Percentiles rank a stretch among this genome's conserved stretches.
Evolutionary conservation across 2,329 filamentous ascomycete genomes (phyloP).

Genomic region (Cordyceps fumosorosea): DNA sequence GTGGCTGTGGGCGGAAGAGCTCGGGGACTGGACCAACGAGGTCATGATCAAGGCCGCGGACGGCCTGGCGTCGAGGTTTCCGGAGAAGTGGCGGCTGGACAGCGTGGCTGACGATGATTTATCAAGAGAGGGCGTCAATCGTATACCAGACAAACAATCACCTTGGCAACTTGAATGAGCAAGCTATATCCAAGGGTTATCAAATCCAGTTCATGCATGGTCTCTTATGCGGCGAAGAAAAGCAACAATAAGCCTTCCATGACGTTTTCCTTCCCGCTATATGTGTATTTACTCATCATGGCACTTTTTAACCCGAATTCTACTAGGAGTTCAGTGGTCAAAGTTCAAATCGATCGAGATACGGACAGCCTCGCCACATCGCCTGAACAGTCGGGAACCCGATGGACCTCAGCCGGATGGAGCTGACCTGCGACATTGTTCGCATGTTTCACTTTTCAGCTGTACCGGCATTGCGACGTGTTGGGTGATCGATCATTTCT

Average conservation of each 20-base stretch:
- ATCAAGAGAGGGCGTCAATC: slow-evolving; percentile 17
- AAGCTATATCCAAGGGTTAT: neutral
- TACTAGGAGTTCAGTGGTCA: neutral
- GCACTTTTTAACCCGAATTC: too few relatives aligned
- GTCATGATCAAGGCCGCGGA: neutral
- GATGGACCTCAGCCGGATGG: neutral
- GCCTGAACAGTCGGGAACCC: neutral
- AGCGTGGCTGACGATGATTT: slow-evolving; percentile 17
- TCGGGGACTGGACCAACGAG: neutral
- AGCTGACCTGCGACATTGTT: neutral
- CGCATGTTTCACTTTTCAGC: neutral
- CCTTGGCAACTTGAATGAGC: neutral
- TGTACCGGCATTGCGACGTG: neutral
- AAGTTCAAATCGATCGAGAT: neutral
- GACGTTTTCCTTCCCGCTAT: too few relatives aligned
- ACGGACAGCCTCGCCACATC: neutral
- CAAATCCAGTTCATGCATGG: neutral
- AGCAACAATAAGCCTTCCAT: neutral
- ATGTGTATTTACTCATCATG: too few relatives aligned
- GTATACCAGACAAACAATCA: slow-evolving; percentile 16
- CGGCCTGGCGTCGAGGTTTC: slow-evolving; percentile 3
- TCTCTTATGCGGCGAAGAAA: neutral
- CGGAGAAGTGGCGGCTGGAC: slow-evolving; percentile 15
- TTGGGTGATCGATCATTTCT: neutral
- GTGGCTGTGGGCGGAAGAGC: slow-evolving; percentile 15